phyloP scores from a whole-genome alignment of 805 yeast genomes.

The Starmerella floricola region DNA sequence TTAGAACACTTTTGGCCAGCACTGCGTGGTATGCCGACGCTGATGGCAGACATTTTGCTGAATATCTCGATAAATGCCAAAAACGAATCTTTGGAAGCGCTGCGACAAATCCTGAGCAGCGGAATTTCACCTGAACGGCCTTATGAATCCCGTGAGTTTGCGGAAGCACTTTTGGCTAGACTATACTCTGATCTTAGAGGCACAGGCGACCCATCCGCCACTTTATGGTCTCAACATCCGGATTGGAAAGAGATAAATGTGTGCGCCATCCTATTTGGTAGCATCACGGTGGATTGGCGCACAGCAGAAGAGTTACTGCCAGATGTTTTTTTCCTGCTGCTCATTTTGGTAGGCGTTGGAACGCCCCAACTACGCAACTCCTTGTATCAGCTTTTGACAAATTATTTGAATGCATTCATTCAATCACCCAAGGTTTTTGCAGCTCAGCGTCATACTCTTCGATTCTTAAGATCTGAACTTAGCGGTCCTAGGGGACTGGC shows the following conservation, averaged over 20 bases:
- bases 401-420: conserved; percentile 10
- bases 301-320: conserved; percentile 7
- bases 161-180: conserved; percentile 3
- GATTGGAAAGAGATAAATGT: conserved; percentile 6
- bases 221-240: conserved; percentile 3
- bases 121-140: background rate
- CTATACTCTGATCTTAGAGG: conserved; percentile 1
- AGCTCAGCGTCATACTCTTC: conserved; percentile 2
- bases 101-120: conserved; percentile 8
- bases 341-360: conserved; percentile 11
- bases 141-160: conserved; percentile 6
- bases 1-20: conserved; percentile 12
- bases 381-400: conserved; percentile 6
- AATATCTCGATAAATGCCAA: background rate
- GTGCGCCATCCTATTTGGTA: conserved; percentile 5
- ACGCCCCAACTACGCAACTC: conserved; percentile 4
- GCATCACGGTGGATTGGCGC: conserved; percentile 5
- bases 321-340: conserved; percentile 7
- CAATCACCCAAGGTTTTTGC: conserved; percentile 5
- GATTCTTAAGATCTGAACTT: conserved; percentile 1
- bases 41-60: conserved; percentile 6
- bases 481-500: conserved; percentile 1
- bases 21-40: background rate
- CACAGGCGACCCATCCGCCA: background rate
- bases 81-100: background rate